These are phyloP conservation scores for Vitis amurensis DNA, from an alignment of 164 flowering plant genomes.

Conservation along the genomic window DNA sequence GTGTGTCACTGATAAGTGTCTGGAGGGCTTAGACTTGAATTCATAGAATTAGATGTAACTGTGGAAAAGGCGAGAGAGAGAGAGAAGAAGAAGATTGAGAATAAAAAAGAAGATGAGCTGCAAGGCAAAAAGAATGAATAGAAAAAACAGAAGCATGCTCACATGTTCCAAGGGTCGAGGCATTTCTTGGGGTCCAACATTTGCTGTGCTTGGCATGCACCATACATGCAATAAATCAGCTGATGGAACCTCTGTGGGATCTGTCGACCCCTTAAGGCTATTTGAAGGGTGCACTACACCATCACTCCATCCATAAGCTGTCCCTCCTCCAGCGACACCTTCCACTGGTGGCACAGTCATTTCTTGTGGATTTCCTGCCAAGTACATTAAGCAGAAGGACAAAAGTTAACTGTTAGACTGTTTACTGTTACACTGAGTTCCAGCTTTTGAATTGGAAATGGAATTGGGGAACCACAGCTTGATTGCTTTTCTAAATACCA, in stretches of 20 bases:
- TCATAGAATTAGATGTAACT: no score
- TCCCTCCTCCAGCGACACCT: slow-evolving; percentile 97
- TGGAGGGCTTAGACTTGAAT: no score
- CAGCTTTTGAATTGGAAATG: no score
- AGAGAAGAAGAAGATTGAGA: neutral
- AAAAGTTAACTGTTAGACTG: no score
- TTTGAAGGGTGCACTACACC: slow-evolving; percentile 36
- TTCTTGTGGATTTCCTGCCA: slow-evolving; percentile 35
- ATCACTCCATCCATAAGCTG: slow-evolving; percentile 96
- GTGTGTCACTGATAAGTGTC: no score
- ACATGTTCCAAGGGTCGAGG: slow-evolving; percentile 81
- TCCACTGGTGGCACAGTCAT: slow-evolving; percentile 76
- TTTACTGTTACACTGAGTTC: no score
- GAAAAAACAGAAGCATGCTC: slow-evolving; percentile 18
- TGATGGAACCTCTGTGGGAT: slow-evolving; percentile 75
- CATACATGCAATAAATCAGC: slow-evolving; percentile 80
- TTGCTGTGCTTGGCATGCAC: slow-evolving; percentile 93
- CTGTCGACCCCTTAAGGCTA: slow-evolving; percentile 46
- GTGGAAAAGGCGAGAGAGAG: no score
- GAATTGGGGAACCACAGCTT: no score
- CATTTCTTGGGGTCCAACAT: slow-evolving; percentile 82
- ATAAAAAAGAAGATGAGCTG: neutral
- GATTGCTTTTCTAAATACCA: no score
- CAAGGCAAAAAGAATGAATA: neutral
- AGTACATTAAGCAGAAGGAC: neutral